Percentiles rank a stretch among this genome's conserved stretches.
phyloP scores from a whole-genome alignment of 2,329 filamentous ascomycete species.

The Sclerotiophoma versabilis region DNA sequence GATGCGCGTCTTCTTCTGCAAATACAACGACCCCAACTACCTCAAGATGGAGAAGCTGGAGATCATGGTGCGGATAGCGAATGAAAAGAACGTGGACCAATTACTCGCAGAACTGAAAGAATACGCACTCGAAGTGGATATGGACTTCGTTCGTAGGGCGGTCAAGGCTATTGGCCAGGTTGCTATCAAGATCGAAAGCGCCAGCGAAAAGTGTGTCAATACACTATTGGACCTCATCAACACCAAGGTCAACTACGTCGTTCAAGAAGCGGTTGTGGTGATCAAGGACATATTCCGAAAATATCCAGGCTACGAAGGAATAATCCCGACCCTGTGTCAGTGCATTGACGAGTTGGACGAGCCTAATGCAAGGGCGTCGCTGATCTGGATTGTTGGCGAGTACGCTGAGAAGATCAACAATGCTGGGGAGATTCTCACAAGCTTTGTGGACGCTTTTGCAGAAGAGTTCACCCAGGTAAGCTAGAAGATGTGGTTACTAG shows the following conservation, averaged over 20 bases:
- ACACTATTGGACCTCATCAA: slow-evolving; percentile 92
- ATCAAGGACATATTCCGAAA: slow-evolving; percentile 99
- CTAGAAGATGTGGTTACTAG: slow-evolving; percentile 1
- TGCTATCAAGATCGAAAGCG: slow-evolving; percentile 96
- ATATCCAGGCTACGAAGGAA: slow-evolving; percentile 96
- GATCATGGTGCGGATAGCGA: slow-evolving; percentile 99
- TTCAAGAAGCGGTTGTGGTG: slow-evolving; percentile 97
- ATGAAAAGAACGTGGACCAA: slow-evolving; percentile 95
- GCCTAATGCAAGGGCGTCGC: slow-evolving; percentile 83
- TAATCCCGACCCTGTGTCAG: slow-evolving; percentile 94
- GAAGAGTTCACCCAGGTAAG: slow-evolving; percentile 93
- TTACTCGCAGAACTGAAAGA: slow-evolving; percentile 93
- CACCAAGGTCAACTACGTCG: slow-evolving; percentile 98
- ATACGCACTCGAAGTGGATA: slow-evolving; percentile 96
- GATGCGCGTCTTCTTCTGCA: slow-evolving; percentile 98
- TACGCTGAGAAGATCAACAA: slow-evolving; percentile 99
- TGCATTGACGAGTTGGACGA: slow-evolving; percentile 98
- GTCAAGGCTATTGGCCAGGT: slow-evolving; percentile 97
- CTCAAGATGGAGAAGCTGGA: slow-evolving; percentile 97
- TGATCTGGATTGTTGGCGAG: slow-evolving; percentile 99
- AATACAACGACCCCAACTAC: slow-evolving; percentile 98
- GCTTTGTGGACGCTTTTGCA: slow-evolving; percentile 92
- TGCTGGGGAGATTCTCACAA: slow-evolving; percentile 89
- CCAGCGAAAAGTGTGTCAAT: slow-evolving; percentile 95
- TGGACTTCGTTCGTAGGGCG: slow-evolving; percentile 95